These are phyloP conservation scores for Fusarium humuli DNA, from an alignment of 2,329 filamentous ascomycete genomes.

Conservation along the genomic window DNA sequence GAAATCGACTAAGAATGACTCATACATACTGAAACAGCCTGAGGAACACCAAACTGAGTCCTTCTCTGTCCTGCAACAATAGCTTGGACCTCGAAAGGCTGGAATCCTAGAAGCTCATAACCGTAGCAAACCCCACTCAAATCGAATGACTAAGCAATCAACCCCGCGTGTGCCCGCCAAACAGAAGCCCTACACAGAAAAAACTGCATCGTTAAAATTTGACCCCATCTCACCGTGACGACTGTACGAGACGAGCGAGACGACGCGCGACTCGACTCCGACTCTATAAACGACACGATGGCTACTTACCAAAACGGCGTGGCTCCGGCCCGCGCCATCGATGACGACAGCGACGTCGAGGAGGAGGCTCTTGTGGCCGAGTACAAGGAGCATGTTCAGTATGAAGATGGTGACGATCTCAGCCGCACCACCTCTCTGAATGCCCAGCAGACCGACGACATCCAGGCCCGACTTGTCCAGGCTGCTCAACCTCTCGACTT, in stretches of 20 bases:
- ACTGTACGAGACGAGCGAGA: constrained; percentile 44
- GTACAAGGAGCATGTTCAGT: constrained; percentile 96
- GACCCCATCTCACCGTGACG: constrained; percentile 48
- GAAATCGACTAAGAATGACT: constrained; percentile 46
- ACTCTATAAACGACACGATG: constrained; percentile 57
- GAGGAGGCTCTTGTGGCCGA: constrained; percentile 96
- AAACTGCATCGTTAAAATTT: constrained; percentile 50
- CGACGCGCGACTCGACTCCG: constrained; percentile 49
- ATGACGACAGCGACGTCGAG: constrained; percentile 92
- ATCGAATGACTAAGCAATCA: constrained; percentile 13
- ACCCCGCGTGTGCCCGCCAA: constrained; percentile 46
- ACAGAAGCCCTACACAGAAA: constrained; percentile 54
- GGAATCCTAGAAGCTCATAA: constrained; percentile 35
- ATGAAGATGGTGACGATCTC: constrained; percentile 85
- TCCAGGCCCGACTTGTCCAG: constrained; percentile 90
- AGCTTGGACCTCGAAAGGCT: constrained; percentile 18
- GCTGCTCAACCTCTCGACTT: constrained; percentile 97
- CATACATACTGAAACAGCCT: constrained; percentile 37
- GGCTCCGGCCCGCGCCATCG: constrained; percentile 69
- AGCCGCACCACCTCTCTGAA: constrained; percentile 78
- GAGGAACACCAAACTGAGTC: constrained; percentile 13
- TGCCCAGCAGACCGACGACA: constrained; percentile 84
- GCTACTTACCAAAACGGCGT: constrained; percentile 71
- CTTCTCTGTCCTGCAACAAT: constrained; percentile 11
- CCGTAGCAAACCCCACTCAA: constrained; percentile 43